Percentiles rank a stretch among this genome's conserved stretches.
Conservation (phyloP, 176 grass and related monocot genomes). For the Elymus sibiricus region DNA sequence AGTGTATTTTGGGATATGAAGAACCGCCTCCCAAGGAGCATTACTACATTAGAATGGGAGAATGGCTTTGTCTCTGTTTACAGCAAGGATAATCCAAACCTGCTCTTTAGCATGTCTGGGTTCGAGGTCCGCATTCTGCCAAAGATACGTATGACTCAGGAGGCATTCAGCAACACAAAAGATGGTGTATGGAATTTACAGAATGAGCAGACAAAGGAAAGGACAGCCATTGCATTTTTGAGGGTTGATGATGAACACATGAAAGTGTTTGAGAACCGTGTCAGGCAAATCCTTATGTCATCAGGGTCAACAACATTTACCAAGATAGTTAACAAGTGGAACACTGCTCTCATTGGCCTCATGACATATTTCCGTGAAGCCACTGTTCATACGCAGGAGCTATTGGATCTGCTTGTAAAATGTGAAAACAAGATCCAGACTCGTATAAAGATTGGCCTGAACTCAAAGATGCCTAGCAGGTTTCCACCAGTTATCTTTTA, state of each 20-base stretch:
- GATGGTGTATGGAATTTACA: conserved; percentile 99
- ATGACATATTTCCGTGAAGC: conserved; percentile 98
- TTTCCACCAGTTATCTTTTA: conserved; percentile 97
- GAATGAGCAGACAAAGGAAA: conserved; percentile 97
- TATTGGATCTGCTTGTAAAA: conserved; percentile 92
- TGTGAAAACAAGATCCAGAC: conserved; percentile 99
- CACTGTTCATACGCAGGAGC: conserved; percentile 92
- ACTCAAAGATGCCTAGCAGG: conserved; percentile 95
- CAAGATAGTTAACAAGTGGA: conserved; percentile 98
- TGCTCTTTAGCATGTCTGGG: conserved; percentile 99
- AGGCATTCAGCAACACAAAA: conserved; percentile 95
- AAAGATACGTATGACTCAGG: conserved; percentile 94
- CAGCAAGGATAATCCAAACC: conserved; percentile 97
- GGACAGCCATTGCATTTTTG: conserved; percentile 94
- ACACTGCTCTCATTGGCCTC: conserved; percentile 90
- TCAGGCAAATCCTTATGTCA: conserved; percentile 96
- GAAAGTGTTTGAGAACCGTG: conserved; percentile 98
- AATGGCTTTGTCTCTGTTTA: conserved; percentile 94
- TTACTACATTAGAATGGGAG: conserved; percentile 97
- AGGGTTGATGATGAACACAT: conserved; percentile 95
- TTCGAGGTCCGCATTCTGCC: conserved; percentile 93
- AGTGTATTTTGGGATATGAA: conserved; percentile 99
- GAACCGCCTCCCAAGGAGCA: conserved; percentile 94
- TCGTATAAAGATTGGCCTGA: conserved; percentile 92
- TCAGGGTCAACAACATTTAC: conserved; percentile 96